phyloP scores from a whole-genome alignment of 176 grass and related monocot genomes.

The Hordeum marinum region DNA sequence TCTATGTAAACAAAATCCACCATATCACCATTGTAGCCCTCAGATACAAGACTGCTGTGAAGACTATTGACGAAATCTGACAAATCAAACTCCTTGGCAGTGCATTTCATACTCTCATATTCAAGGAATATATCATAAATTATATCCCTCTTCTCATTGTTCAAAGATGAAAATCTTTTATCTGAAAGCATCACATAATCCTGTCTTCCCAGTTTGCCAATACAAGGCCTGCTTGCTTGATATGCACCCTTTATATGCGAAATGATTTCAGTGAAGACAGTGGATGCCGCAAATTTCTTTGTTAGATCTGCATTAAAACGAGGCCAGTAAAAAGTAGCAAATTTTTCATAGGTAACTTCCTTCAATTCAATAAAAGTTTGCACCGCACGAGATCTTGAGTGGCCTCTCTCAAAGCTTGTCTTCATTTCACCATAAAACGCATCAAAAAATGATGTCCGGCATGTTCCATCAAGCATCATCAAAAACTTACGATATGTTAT shows the following conservation, averaged over 20 bases:
- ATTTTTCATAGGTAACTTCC: slow-evolving; percentile 79
- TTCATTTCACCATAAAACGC: slow-evolving; percentile 41
- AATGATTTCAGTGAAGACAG: slow-evolving; percentile 83
- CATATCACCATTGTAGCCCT: slow-evolving; percentile 41
- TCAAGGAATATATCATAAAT: slow-evolving; percentile 77
- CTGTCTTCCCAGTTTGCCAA: slow-evolving; percentile 26
- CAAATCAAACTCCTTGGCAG: slow-evolving; percentile 56
- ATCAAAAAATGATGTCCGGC: slow-evolving; percentile 61
- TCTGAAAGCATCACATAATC: slow-evolving; percentile 65
- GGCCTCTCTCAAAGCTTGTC: slow-evolving; percentile 27
- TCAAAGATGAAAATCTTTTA: slow-evolving; percentile 60
- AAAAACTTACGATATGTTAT: slow-evolving; percentile 71
- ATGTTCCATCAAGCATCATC: slow-evolving; percentile 90
- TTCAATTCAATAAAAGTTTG: slow-evolving; percentile 55
- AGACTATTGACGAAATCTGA: slow-evolving; percentile 79
- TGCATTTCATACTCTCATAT: slow-evolving; percentile 62
- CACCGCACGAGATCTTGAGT: slow-evolving; percentile 47
- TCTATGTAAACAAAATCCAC: slow-evolving; percentile 84
- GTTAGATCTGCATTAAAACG: slow-evolving; percentile 61
- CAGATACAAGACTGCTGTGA: slow-evolving; percentile 26
- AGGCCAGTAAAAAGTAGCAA: slow-evolving; percentile 68
- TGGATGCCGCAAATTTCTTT: slow-evolving; percentile 62
- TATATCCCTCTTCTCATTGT: slow-evolving; percentile 31
- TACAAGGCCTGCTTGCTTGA: not conserved
- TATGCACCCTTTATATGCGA: slow-evolving; percentile 76